Conservation (phyloP, 108 stramenopile species). For the Skeletonema menzelii region DNA sequence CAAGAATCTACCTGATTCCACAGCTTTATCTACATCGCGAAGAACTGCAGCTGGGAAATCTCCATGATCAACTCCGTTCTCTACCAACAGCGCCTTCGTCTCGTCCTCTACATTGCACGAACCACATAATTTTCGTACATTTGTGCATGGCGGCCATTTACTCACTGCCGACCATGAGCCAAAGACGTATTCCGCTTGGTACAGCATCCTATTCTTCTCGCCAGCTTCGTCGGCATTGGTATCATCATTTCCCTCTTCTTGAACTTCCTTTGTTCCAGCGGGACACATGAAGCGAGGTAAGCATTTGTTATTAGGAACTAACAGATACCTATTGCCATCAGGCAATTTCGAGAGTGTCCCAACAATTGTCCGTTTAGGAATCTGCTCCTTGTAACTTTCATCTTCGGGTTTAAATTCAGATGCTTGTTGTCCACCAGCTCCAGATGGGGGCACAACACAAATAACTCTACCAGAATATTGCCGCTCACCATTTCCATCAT, state of each 20-base stretch:
- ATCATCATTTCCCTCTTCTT: constrained; percentile 32
- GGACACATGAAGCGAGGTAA: constrained; percentile 62
- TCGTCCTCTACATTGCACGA: constrained; percentile 88
- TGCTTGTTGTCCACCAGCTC: constrained; percentile 26
- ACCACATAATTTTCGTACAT: constrained; percentile 63
- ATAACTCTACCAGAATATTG: constrained; percentile 69
- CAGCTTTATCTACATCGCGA: constrained; percentile 67
- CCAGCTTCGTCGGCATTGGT: background rate
- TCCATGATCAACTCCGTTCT: constrained; percentile 88
- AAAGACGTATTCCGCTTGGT: constrained; percentile 62
- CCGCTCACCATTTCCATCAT: background rate
- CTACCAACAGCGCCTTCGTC: constrained; percentile 83
- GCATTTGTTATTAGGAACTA: constrained; percentile 70
- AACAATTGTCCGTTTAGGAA: constrained; percentile 57
- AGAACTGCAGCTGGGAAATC: constrained; percentile 80
- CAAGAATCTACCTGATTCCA: constrained; percentile 59
- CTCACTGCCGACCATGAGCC: constrained; percentile 61
- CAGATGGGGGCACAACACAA: constrained; percentile 60
- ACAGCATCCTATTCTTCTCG: constrained; percentile 38
- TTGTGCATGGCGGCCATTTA: constrained; percentile 80
- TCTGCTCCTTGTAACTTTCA: constrained; percentile 23
- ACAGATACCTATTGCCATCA: constrained; percentile 36
- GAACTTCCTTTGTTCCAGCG: constrained; percentile 7
- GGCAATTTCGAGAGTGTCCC: constrained; percentile 57
- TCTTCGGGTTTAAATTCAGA: constrained; percentile 35